A percentile compares a stretch with the other conserved stretches of the same genome.
These are phyloP conservation scores for Euphorbia pulcherrima DNA, from an alignment of 345 rosid genomes.

Conservation along the genomic window DNA sequence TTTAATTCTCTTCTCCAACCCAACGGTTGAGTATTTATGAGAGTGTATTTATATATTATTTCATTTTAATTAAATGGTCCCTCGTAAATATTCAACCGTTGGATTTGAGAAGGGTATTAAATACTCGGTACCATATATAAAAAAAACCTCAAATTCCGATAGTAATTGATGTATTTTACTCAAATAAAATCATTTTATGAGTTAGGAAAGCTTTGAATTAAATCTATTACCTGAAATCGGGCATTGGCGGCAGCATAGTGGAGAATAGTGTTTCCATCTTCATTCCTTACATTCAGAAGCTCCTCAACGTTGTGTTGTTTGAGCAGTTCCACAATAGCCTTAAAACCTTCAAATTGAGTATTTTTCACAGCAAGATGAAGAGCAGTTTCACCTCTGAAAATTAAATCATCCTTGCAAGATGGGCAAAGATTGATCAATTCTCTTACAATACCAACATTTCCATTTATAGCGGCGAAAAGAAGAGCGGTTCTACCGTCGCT, in stretches of 20 bases:
- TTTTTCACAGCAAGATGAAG: conserved; percentile 11
- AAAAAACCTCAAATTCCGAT: too few species aligned
- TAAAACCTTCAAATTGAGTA: conserved; percentile 3
- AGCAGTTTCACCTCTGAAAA: neutral
- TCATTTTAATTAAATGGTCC: too few species aligned
- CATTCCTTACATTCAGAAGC: neutral
- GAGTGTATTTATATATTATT: too few species aligned
- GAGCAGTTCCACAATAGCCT: neutral
- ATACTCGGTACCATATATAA: too few species aligned
- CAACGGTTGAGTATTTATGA: too few species aligned
- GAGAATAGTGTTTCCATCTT: conserved; percentile 12
- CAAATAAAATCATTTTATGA: too few species aligned
- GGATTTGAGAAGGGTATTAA: too few species aligned
- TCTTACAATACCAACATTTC: neutral
- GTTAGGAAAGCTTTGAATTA: too few species aligned
- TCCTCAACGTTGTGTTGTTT: neutral
- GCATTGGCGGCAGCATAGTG: conserved; percentile 9
- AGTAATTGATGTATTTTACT: too few species aligned
- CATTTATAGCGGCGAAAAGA: conserved; percentile 2
- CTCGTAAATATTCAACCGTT: too few species aligned
- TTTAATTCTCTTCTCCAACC: too few species aligned
- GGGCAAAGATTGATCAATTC: neutral
- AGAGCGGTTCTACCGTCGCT: conserved; percentile 10
- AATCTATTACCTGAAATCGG: too few species aligned
- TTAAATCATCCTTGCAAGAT: neutral